These are phyloP conservation scores for Aurinia saxatilis DNA, from an alignment of 345 rosid genomes.

Conservation along the genomic window DNA sequence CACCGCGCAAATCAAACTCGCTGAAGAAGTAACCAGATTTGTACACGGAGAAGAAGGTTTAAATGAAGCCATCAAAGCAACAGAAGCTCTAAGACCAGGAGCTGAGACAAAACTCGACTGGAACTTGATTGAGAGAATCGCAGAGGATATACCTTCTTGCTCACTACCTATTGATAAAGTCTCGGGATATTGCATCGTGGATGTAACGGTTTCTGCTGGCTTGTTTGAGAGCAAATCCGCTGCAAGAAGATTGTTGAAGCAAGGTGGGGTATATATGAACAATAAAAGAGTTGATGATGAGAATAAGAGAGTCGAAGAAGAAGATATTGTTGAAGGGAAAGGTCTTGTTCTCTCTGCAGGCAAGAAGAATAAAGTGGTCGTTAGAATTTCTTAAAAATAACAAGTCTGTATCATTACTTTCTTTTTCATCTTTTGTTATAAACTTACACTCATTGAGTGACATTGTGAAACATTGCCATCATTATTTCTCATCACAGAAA, in stretches of 20 bases:
- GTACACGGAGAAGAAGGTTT: constrained; percentile 93
- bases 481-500: too few relatives aligned
- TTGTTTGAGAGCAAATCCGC: constrained; percentile 83
- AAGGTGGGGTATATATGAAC: constrained; percentile 95
- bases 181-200: constrained; percentile 46
- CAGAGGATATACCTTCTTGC: constrained; percentile 84
- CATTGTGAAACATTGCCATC: too few relatives aligned
- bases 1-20: constrained; percentile 61
- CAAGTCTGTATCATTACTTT: neutral
- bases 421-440: neutral
- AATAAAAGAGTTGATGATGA: constrained; percentile 75
- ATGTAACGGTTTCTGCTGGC: constrained; percentile 72
- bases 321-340: constrained; percentile 79
- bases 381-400: constrained; percentile 57
- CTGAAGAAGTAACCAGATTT: constrained; percentile 84
- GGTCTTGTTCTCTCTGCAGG: constrained; percentile 90
- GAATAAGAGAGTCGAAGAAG: constrained; percentile 54
- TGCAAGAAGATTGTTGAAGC: constrained; percentile 75
- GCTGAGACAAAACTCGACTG: constrained; percentile 86
- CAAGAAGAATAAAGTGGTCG: constrained; percentile 88
- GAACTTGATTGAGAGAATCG: constrained; percentile 75
- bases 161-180: constrained; percentile 55
- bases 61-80: constrained; percentile 80
- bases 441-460: neutral
- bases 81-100: constrained; percentile 89